Percentiles rank a stretch among this genome's conserved stretches.
phyloP scores from a whole-genome alignment of 2,329 filamentous ascomycete species.

The Fusarium sp. region DNA sequence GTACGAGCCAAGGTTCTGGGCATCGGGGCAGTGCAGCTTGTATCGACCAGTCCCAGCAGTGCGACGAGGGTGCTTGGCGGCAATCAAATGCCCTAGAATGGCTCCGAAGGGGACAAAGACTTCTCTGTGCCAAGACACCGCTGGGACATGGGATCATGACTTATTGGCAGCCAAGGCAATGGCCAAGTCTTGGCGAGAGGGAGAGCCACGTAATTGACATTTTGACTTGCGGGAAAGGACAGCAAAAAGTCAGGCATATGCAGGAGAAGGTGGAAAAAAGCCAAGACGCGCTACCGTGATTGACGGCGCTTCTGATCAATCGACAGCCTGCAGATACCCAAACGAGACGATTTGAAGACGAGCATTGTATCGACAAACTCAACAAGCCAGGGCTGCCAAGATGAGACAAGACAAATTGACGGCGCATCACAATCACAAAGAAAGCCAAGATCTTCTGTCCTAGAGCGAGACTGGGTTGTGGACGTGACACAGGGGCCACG shows the following conservation, averaged over 20 bases:
- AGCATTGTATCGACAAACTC: neutral
- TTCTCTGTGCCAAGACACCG: constrained; percentile 30
- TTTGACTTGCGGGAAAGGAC: neutral
- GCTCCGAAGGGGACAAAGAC: constrained; percentile 7
- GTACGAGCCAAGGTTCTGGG: constrained; percentile 48
- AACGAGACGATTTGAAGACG: neutral
- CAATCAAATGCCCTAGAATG: constrained; percentile 4
- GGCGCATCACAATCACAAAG: constrained; percentile 27
- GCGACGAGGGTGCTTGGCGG: constrained; percentile 34
- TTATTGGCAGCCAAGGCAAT: constrained; percentile 23
- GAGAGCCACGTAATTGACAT: constrained; percentile 40
- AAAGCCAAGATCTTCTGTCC: constrained; percentile 24
- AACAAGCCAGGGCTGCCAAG: neutral
- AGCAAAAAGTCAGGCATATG: neutral
- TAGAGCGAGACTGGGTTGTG: constrained; percentile 15
- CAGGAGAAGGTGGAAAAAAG: neutral
- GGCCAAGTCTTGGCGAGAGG: constrained; percentile 34
- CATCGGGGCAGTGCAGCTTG: constrained; percentile 47
- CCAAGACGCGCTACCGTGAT: constrained; percentile 3
- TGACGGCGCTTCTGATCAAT: constrained; percentile 14
- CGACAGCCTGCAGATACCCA: neutral
- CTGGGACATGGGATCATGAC: constrained; percentile 26
- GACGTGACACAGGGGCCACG: constrained; percentile 29
- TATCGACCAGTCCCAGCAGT: constrained; percentile 17
- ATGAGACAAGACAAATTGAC: constrained; percentile 17